These are phyloP conservation scores for Cytidiella melzeri DNA, from an alignment of 768 basidiomycete species.

Conservation along the genomic window DNA sequence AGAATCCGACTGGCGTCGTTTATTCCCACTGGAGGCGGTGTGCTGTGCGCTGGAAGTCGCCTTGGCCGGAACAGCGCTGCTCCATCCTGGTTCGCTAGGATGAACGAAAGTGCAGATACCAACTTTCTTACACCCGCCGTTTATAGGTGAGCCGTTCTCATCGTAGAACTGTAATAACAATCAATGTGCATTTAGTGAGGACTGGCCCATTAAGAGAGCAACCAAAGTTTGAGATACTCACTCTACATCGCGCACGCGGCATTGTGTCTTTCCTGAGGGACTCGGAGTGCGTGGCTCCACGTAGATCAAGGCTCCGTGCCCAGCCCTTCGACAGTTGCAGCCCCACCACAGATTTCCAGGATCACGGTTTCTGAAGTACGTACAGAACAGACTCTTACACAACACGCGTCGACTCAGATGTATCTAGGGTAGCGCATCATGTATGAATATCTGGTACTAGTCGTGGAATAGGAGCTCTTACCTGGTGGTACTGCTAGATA, in stretches of 20 bases:
- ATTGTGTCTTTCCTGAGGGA: background rate
- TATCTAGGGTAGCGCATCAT: no score
- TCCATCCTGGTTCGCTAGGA: constrained; percentile 4
- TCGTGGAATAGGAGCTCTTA: no score
- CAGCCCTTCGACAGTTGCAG: no score
- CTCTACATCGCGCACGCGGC: background rate
- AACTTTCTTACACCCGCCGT: background rate
- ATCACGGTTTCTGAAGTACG: no score
- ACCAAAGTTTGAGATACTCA: background rate
- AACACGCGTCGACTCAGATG: no score
- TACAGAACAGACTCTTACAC: no score
- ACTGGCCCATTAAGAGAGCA: background rate
- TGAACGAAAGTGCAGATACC: background rate
- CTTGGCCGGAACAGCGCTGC: background rate
- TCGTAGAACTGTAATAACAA: background rate
- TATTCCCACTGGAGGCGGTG: background rate
- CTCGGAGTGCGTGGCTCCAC: background rate
- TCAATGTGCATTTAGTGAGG: background rate
- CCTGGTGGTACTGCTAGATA: no score
- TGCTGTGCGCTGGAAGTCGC: background rate
- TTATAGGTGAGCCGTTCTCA: constrained; percentile 1
- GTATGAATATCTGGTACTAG: no score
- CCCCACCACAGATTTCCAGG: no score
- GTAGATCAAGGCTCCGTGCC: background rate
- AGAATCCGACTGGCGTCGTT: background rate